Conservation (phyloP, 495 filamentous ascomycete species). For the Saxispiralis lemnorum region DNA sequence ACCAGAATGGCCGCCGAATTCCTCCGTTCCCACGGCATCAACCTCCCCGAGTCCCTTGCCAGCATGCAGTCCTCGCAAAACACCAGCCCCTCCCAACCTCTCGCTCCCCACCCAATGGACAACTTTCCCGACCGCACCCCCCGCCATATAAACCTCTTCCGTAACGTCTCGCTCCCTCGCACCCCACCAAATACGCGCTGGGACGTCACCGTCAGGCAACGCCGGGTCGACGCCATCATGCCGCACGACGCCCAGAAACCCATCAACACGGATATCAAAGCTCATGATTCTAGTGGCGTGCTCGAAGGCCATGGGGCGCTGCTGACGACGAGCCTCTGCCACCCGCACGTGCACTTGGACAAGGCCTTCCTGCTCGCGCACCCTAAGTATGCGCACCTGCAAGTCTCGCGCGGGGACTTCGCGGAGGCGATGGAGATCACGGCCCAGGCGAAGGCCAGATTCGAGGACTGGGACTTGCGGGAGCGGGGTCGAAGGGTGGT, state of each 20-base stretch:
- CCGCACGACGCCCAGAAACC: constrained; percentile 19
- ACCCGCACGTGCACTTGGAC: constrained; percentile 63
- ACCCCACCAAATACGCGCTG: constrained; percentile 22
- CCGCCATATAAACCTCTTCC: background rate
- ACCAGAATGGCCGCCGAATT: constrained; percentile 20
- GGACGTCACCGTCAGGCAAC: constrained; percentile 28
- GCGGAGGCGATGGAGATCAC: constrained; percentile 48
- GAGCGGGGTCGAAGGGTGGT: constrained; percentile 47
- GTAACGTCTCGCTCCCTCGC: constrained; percentile 25
- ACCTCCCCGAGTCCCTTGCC: constrained; percentile 19
- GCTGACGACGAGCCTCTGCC: constrained; percentile 44
- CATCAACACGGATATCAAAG: constrained; percentile 7
- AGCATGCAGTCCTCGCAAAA: constrained; percentile 14
- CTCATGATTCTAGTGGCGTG: background rate
- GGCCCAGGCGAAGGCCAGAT: constrained; percentile 41
- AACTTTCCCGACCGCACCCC: background rate
- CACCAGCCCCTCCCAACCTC: constrained; percentile 3
- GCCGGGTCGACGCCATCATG: constrained; percentile 23
- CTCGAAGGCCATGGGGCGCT: constrained; percentile 21
- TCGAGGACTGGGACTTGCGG: constrained; percentile 41
- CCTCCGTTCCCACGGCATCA: constrained; percentile 15
- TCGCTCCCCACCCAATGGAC: background rate
- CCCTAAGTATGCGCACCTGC: constrained; percentile 39
- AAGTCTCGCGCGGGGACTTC: constrained; percentile 44
- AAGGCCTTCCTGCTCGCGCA: constrained; percentile 51